Evolutionary conservation across 495 filamentous ascomycete genomes (phyloP), one percentile per base, ranked within the genome.

Genomic region (Antarctomyces pellizariae): DNA sequence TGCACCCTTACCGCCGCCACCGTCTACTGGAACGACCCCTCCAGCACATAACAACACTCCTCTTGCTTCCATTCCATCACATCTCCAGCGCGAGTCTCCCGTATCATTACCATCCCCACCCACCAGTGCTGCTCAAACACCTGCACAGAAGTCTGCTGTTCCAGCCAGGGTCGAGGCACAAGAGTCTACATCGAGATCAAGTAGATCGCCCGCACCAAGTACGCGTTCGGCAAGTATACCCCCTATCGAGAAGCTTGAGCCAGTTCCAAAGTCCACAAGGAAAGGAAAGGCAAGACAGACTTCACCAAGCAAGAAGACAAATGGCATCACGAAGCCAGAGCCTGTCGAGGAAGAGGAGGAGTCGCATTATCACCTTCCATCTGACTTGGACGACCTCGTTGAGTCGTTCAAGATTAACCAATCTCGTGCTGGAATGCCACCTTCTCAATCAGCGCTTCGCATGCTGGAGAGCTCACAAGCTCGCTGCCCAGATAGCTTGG

Each of bases 301-400:
- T 13, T 35, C 33, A n/a, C 14, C 39, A 44, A 14, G 32, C 41
- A 42, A 47, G 22, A 51, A 62, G 33, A 43, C 61, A 6, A 73
- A 75, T 38, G 69, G 67, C 16, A 47, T 48, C 16, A 28, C 52
- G 9, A 64, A 62, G 27, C 43, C 54, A 21, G 40, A 43, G 24
- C 49, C 44, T 16, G 52, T 58, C 19, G 50, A 50, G 18, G 57
- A 63, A 29, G 59, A 69, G 32, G 67, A 75, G 17, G 80, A 93
- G 47, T 84, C 84, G 7, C 72, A 95, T 28, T 97, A 78, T 48
- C 82, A 95, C 41, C 64, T 97, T n/a, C 86, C 86, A 2, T 65
- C 82, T 7, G 73, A 76, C 8, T 56, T 97, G 15, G 75, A 82
- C 42, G 86, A 95, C 42, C 54, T 97, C 31, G 61, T 92, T 18